These are phyloP conservation scores for Paracamarosporium sp. DNA, from an alignment of 2,329 filamentous ascomycete genomes.

Conservation along the genomic window DNA sequence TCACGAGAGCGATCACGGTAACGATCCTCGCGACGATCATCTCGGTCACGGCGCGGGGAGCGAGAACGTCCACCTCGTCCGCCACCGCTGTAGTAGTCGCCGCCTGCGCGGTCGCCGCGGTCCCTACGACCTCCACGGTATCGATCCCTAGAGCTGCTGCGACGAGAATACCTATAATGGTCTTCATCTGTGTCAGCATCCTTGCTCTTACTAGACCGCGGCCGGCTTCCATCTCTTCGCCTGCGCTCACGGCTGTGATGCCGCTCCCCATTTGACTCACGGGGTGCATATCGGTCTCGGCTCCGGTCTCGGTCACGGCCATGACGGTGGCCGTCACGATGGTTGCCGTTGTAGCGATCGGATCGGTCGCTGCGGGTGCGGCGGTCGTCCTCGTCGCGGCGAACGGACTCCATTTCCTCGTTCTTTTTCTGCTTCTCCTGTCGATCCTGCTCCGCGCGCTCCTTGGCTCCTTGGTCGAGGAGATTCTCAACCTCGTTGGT, in stretches of 20 bases:
- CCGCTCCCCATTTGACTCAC: conserved; percentile 40
- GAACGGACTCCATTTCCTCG: conserved; percentile 47
- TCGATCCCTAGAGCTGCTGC: conserved; percentile 36
- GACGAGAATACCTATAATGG: conserved; percentile 38
- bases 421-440: conserved; percentile 20
- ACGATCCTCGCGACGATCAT: conserved; percentile 53
- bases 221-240: conserved; percentile 37
- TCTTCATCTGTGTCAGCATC: conserved; percentile 47
- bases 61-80: conserved; percentile 45
- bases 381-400: conserved; percentile 37
- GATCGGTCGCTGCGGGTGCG: conserved; percentile 35
- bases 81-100: conserved; percentile 49
- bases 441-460: no score
- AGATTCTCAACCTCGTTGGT: conserved; percentile 86
- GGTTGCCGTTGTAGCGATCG: conserved; percentile 27
- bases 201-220: conserved; percentile 40
- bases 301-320: conserved; percentile 35
- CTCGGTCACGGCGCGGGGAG: conserved; percentile 48
- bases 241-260: conserved; percentile 41
- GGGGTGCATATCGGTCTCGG: conserved; percentile 30
- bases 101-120: conserved; percentile 38
- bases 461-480: conserved; percentile 66
- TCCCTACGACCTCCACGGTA: conserved; percentile 32
- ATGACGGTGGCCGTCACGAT: conserved; percentile 28
- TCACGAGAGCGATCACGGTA: conserved; percentile 62